These are phyloP conservation scores for Pleurotus pulmonarius DNA, from an alignment of 768 basidiomycete genomes.

Conservation along the genomic window DNA sequence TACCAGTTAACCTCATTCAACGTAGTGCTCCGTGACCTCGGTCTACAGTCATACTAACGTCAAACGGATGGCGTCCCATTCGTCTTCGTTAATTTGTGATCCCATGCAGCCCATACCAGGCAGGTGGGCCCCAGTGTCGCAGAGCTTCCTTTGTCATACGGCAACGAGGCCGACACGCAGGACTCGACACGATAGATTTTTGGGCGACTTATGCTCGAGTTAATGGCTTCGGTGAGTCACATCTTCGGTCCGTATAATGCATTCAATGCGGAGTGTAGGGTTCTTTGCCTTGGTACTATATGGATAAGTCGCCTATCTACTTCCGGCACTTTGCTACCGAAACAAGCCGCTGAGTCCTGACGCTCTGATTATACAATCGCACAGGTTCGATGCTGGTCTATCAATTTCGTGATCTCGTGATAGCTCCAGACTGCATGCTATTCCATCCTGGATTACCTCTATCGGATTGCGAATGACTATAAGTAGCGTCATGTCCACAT, in stretches of 20 bases:
- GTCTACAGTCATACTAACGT: too few relatives aligned
- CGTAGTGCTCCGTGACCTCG: too few relatives aligned
- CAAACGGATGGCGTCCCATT: too few relatives aligned
- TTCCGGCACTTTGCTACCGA: conserved; percentile 5
- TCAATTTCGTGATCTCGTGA: conserved; percentile 7
- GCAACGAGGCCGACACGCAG: conserved; percentile 1
- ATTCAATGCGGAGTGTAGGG: neutral
- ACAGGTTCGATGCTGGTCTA: neutral
- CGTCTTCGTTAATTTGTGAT: neutral
- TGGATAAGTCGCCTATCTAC: conserved; percentile 1
- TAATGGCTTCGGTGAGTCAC: neutral
- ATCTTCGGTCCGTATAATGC: neutral
- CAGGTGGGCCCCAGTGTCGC: neutral
- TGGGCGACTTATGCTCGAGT: too few relatives aligned
- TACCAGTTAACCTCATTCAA: too few relatives aligned
- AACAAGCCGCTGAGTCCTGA: neutral
- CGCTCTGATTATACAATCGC: neutral
- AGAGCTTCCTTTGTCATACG: neutral
- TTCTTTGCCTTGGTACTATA: neutral
- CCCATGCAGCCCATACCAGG: conserved; percentile 1
- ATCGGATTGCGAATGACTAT: conserved; percentile 5
- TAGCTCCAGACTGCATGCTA: conserved; percentile 4
- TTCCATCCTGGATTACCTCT: conserved; percentile 7
- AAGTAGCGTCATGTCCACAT: neutral
- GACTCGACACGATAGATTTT: too few relatives aligned